Percentiles rank a stretch among this genome's conserved stretches.
phyloP scores from a whole-genome alignment of 1,284 basidiomycete species.

The Malassezia pachydermatis region DNA sequence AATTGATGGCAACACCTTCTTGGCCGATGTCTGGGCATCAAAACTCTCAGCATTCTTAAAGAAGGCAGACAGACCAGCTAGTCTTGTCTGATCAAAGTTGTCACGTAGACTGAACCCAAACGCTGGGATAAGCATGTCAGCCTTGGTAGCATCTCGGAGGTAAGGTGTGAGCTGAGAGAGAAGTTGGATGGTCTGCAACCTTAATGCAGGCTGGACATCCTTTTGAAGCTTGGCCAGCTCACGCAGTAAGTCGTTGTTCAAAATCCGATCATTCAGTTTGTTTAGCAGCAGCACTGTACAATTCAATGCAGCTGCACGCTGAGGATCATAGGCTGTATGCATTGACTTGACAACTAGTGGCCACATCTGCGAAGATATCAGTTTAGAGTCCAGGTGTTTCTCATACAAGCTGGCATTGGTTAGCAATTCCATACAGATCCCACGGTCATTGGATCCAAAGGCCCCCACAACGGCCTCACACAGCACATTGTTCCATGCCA shows the following conservation, averaged over 20 bases:
- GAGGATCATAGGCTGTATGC: constrained; percentile 79
- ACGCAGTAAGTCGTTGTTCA: constrained; percentile 92
- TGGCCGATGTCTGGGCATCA: constrained; percentile 48
- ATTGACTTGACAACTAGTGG: constrained; percentile 92
- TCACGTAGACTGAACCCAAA: constrained; percentile 85
- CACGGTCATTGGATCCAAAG: constrained; percentile 57
- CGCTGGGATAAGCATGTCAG: constrained; percentile 85
- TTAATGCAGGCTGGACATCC: constrained; percentile 83
- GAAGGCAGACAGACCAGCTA: constrained; percentile 88
- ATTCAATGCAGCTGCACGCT: constrained; percentile 87
- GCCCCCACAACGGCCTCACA: constrained; percentile 33
- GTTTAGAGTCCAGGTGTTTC: constrained; percentile 75
- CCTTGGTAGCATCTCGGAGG: constrained; percentile 72
- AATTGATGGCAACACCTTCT: constrained; percentile 32
- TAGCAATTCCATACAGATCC: constrained; percentile 82
- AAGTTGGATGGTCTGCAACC: constrained; percentile 94
- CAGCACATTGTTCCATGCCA: constrained; percentile 28
- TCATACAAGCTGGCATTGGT: constrained; percentile 74
- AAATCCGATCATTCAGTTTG: constrained; percentile 71
- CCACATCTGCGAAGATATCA: constrained; percentile 79
- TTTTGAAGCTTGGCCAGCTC: constrained; percentile 84
- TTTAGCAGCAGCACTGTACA: constrained; percentile 72
- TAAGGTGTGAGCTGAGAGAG: constrained; percentile 80
- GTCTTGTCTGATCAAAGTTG: constrained; percentile 79
- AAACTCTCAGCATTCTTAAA: constrained; percentile 90